Evolutionary conservation across 768 basidiomycete species (phyloP), one percentile per base, ranked within the genome.

Genomic region (Boletus pseudopeckii): DNA sequence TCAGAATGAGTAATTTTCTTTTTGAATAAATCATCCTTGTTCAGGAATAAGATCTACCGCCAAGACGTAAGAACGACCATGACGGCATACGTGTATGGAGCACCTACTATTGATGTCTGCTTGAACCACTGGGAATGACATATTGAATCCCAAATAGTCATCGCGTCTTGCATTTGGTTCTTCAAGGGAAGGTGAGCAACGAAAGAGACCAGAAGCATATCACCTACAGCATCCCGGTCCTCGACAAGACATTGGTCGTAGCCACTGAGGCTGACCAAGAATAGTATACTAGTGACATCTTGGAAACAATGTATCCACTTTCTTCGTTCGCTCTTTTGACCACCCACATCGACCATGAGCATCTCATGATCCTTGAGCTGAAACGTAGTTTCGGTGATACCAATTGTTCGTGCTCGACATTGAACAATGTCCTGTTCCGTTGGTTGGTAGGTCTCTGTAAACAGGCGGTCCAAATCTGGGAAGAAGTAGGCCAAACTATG

Each of bases 111-210:
- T 10, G 92, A 93, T 0, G 93, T 95, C 58, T 88, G 83, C 72
- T 90, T 90, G 75, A 97, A 97, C 93, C 93, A 97, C 59, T 95
- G 92, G 10, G 92, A 95, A 69, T 97, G 92, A 73, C 92, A 95
- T 80, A 98, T 95, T 39, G 92, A 93, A 62, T 98, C 94, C 88
- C 94, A 98, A 46, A 98, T 92, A n/a, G 92, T 92, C 85, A 98
- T 89, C 5, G 94, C 92, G 59, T 98, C 94, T 75, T 95, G 90
- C 93, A 98, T 96, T 85, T 96, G 94, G 67, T 98, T 98, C 88
- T 94, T 64, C 7, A 30, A 34, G 24, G 17, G 18, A 32, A 47
- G 1, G 33, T 56, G 43, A 39, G 33, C 17, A 13, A 45, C 44
- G 39, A 59, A 26, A 54, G 32, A 30, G 28, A 11, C 10, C 15